These are phyloP conservation scores for Pseudopyricularia cyperi DNA, from an alignment of 2,329 filamentous ascomycete species.

Conservation along the genomic window DNA sequence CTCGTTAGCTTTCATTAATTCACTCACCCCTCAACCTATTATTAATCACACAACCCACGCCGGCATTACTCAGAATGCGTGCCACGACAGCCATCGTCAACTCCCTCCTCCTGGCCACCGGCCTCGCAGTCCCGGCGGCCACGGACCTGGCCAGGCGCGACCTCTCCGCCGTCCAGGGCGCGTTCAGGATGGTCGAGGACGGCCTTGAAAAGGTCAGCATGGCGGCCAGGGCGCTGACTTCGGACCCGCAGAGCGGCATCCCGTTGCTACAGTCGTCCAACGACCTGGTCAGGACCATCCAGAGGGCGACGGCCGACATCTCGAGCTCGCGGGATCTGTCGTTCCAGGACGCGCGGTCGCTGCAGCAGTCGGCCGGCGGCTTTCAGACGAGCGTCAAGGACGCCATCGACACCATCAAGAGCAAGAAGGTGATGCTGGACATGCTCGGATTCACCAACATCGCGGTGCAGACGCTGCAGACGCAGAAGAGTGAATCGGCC, in stretches of 20 bases:
- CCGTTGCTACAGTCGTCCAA: background rate
- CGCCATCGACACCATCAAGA: slow-evolving; percentile 9
- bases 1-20: background rate
- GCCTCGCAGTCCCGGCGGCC: slow-evolving; percentile 28
- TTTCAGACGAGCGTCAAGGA: slow-evolving; percentile 11
- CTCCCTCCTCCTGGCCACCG: slow-evolving; percentile 1
- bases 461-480: slow-evolving; percentile 11
- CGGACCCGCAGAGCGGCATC: background rate
- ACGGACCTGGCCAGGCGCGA: slow-evolving; percentile 28
- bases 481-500: slow-evolving; percentile 10
- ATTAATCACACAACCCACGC: background rate
- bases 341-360: slow-evolving; percentile 11
- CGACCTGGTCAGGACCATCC: slow-evolving; percentile 6
- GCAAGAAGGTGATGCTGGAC: slow-evolving; percentile 14
- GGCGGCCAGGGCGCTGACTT: slow-evolving; percentile 5
- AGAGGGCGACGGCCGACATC: slow-evolving; percentile 14
- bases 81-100: background rate
- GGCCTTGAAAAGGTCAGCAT: slow-evolving; percentile 42
- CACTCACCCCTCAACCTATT: background rate
- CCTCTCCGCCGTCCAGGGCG: slow-evolving; percentile 41
- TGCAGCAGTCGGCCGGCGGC: slow-evolving; percentile 10
- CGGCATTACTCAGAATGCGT: background rate
- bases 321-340: slow-evolving; percentile 12
- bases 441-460: slow-evolving; percentile 13
- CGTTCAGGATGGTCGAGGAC: slow-evolving; percentile 41